Evolutionary conservation across 1,139 yeast genomes (phyloP), one percentile per base, ranked within the genome.

Genomic region (Lodderomyces elongisporus): DNA sequence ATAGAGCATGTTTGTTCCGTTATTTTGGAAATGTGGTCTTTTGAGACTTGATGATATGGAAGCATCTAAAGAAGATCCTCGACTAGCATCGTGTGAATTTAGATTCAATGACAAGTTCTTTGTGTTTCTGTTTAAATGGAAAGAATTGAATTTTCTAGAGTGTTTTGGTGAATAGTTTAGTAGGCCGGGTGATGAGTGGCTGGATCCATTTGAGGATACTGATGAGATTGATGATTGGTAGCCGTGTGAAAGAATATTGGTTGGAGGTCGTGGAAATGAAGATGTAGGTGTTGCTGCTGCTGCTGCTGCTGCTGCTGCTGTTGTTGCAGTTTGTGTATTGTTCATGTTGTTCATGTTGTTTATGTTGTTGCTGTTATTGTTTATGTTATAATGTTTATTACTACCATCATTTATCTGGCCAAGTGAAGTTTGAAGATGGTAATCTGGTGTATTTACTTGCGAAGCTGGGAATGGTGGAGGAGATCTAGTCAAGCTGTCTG

Each of bases 91-190:
- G 36, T 27, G 15, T 32, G 30, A 10, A 35, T 27, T 33, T 16
- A 60, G 41, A 38, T 62, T 60, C 31, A 66, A 51, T 30, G 62
- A 58, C 28, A 66, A 46, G 33, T 59, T 61, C 46, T 66, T 65
- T 58, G 57, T 60, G 31, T 58, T 58, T 32, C 63, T 36, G 34
- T 46, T 55, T 35, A 48, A 36, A 17, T 49, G 42, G 23, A 59
- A 48, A 14, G 62, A 50, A 28, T 54, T 48, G 12, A 56, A 51
- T 41, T 55, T 54, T 17, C 63, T 43, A n/a, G 62, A 49, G 39
- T 60, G 66, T 38, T 58, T 61, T n/a, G 68, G 67, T 3, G 65
- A 59, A 40, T 59, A 60, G 41, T 60, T 61, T 36, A 57, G 46
- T 14, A 40, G 24, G 5, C 48, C 48, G 7, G 38, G 36, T 17